Percentiles rank a stretch among this genome's conserved stretches.
These are phyloP conservation scores for Talaromyces rugulosus DNA, from an alignment of 2,329 filamentous ascomycete species.

Conservation along the genomic window DNA sequence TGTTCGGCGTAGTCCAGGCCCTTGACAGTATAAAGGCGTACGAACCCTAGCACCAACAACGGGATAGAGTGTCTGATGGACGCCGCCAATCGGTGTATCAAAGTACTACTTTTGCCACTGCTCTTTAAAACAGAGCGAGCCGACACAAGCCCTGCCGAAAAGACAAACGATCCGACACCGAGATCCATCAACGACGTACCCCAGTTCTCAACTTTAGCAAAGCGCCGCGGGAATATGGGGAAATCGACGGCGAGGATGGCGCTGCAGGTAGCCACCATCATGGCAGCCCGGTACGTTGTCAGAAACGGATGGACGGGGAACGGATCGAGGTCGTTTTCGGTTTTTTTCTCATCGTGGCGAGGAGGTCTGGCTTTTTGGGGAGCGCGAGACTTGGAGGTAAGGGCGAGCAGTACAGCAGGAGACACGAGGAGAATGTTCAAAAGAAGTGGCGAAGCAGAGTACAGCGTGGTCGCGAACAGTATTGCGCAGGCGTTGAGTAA, in stretches of 20 bases:
- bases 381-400: slow-evolving; percentile 30
- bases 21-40: slow-evolving; percentile 85
- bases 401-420: slow-evolving; percentile 63
- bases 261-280: slow-evolving; percentile 86
- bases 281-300: slow-evolving; percentile 82
- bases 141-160: slow-evolving; percentile 86
- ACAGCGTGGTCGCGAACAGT: slow-evolving; percentile 80
- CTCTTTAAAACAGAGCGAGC: slow-evolving; percentile 72
- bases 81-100: slow-evolving; percentile 53
- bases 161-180: slow-evolving; percentile 96
- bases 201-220: slow-evolving; percentile 99
- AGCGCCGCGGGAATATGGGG: slow-evolving; percentile 82
- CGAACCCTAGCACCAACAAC: slow-evolving; percentile 71
- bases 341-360: slow-evolving; percentile 19
- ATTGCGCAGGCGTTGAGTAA: slow-evolving; percentile 79
- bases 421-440: slow-evolving; percentile 70
- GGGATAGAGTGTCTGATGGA: slow-evolving; percentile 80
- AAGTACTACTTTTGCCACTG: slow-evolving; percentile 28
- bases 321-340: slow-evolving; percentile 35
- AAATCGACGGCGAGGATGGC: slow-evolving; percentile 98
- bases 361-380: slow-evolving; percentile 33
- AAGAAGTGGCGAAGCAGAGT: slow-evolving; percentile 68
- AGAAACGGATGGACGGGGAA: slow-evolving; percentile 87
- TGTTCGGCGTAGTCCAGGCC: slow-evolving; percentile 94
- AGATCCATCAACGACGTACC: slow-evolving; percentile 98